Evolutionary conservation across 1,139 yeast genomes (phyloP), one percentile per base, ranked within the genome.

Genomic region (Taphrina deformans): DNA sequence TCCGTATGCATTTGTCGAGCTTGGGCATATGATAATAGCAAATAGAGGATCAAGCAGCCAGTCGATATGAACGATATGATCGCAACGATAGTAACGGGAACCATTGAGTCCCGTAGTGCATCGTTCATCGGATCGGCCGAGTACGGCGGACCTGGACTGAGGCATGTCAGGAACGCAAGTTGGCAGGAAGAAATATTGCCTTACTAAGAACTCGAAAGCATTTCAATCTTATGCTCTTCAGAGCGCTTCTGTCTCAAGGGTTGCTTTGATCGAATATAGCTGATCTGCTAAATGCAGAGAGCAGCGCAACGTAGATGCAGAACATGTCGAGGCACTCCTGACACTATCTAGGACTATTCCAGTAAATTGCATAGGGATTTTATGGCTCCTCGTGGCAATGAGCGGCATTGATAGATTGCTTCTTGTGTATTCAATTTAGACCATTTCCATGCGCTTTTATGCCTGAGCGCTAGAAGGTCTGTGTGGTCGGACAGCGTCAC

Each of bases 81-180:
- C 3, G 58, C 58, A 7, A 31, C 48, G 2, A 53, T 21, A 12
- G 58, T 26, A 5, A 53, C 58, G 6, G 58, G 58, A 2, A 53
- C 46, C 58, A 53, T 53, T 4, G 58, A 35, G 21, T 14, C 35
- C 21, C 48, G 45, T 33, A 53, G 18, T n/a, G 31, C 46, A n/a
- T 23, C 33, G 23, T n/a, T n/a, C 48, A 53, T 35, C 5, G 58
- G 58, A 24, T 40, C 48, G 23, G 58, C 58, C 23, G 33, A 18
- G 21, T 53, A 53, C 16, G 45, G 31, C 18, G 26, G 31, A 9
- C 48, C 48, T 24, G 53, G 53, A 48, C 53, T 48, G 21, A 16
- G 14, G 10, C 23, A 48, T 23, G 27, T 44, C 21, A 44, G 48
- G 21, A n/a, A n/a, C n/a, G n/a, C n/a, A n/a, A n/a, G n/a, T n/a